Evolutionary conservation across 805 yeast genomes (phyloP).

Genomic region (Candida broadrunensis): DNA sequence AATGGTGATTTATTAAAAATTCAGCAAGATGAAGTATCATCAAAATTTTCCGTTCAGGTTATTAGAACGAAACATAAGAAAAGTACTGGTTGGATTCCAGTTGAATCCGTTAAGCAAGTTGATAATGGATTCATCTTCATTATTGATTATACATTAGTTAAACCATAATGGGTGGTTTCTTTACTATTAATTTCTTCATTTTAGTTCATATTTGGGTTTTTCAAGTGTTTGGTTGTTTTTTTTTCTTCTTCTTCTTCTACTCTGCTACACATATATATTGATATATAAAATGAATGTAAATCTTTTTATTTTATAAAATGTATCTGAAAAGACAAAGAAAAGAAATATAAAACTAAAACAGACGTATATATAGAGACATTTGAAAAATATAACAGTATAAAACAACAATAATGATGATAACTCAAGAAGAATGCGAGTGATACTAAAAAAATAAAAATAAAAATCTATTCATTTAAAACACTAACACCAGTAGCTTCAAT

Average conservation of each 20-base stretch:
- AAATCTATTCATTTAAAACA: slow-evolving; percentile 7
- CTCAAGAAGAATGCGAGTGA: not conserved
- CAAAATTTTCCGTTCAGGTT: slow-evolving; percentile 13
- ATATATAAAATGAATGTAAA: too few relatives aligned
- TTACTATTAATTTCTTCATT: too few relatives aligned
- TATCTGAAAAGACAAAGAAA: not conserved
- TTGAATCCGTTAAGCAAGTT: slow-evolving; percentile 26
- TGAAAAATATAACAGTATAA: not conserved
- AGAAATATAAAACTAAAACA: not conserved
- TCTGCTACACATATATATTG: too few relatives aligned
- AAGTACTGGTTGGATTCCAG: slow-evolving; percentile 17
- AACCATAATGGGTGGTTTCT: slow-evolving; percentile 10
- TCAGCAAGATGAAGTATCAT: slow-evolving; percentile 13
- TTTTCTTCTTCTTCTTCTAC: too few relatives aligned
- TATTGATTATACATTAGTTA: slow-evolving; percentile 30
- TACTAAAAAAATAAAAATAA: not conserved
- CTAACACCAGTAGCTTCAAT: slow-evolving; percentile 59
- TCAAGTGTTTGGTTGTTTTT: too few relatives aligned
- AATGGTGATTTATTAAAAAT: slow-evolving; percentile 20
- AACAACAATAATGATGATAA: not conserved
- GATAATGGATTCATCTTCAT: slow-evolving; percentile 39
- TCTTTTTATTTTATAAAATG: not conserved
- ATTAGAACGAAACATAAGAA: slow-evolving; percentile 3
- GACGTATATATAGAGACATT: not conserved
- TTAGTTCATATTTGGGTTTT: too few relatives aligned